Evolutionary conservation across 805 yeast species (phyloP), one percentile per base, ranked within the genome.

Genomic region (Saccharomycopsis lassenensis): DNA sequence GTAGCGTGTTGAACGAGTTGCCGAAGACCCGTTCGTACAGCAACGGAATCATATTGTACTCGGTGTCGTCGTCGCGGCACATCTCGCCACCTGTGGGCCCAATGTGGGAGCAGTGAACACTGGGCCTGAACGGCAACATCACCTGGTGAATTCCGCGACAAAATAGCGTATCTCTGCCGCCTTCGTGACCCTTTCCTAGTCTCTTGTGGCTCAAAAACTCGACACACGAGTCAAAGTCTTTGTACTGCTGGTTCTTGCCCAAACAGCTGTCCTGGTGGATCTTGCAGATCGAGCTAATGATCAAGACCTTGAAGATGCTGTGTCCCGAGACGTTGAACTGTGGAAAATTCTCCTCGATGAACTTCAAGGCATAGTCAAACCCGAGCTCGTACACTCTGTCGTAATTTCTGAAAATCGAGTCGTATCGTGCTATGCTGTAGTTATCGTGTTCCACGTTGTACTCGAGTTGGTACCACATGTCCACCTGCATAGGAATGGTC

Each of bases 11-110:
- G n/a, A n/a, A n/a, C n/a, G n/a, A n/a, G n/a, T n/a, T n/a, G n/a
- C n/a, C n/a, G n/a, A n/a, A n/a, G n/a, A n/a, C n/a, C n/a, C n/a
- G n/a, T n/a, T n/a, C n/a, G n/a, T n/a, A n/a, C n/a, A n/a, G n/a
- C n/a, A n/a, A n/a, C n/a, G n/a, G n/a, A n/a, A n/a, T 17, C 32
- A 6, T 22, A 17, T 36, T 31, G 28, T 46, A 49, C 10, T 18
- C 36, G 3, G 43, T 46, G 24, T 43, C 51, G 14, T 33, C 35
- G 33, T 49, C 50, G 11, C 42, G 31, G 29, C 52, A 51, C 53
- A 51, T 49, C 31, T 45, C 53, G 33, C 52, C 50, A 29, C 52
- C 52, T 24, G 41, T 16, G 5, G 50, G 50, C 10, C 53, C 54
- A 34, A 48, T 31, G 28, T 49, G 54, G 8, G 48, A 40, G 42